Conservation (phyloP, 164 flowering plant species). For the Aristolochia contorta region DNA sequence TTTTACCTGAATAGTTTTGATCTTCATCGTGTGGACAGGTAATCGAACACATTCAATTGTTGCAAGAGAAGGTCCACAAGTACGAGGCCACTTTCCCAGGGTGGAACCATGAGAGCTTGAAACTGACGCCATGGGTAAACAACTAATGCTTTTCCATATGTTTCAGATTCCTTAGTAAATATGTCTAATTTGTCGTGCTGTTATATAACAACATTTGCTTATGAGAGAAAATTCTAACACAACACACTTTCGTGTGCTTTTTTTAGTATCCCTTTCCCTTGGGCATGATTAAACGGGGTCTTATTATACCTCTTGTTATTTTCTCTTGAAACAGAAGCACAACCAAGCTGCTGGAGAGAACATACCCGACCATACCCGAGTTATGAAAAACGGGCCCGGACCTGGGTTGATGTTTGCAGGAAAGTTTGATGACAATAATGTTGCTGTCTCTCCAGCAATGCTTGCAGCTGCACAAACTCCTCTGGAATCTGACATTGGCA, state of each 20-base stretch:
- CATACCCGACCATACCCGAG: constrained; percentile 40
- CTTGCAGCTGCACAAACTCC: constrained; percentile 36
- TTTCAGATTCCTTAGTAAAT: not conserved
- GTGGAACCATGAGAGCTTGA: constrained; percentile 52
- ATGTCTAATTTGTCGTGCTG: not conserved
- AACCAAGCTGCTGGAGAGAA: constrained; percentile 64
- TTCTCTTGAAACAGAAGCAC: constrained; percentile 45
- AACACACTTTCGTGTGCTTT: too few relatives aligned
- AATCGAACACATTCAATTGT: constrained; percentile 64
- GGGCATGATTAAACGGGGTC: too few relatives aligned
- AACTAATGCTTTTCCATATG: constrained; percentile 1
- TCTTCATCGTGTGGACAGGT: constrained; percentile 35
- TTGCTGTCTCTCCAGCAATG: constrained; percentile 31
- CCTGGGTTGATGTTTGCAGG: constrained; percentile 40
- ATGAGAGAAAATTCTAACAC: too few relatives aligned
- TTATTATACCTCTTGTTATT: not conserved
- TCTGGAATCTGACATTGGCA: constrained; percentile 33
- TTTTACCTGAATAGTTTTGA: too few relatives aligned
- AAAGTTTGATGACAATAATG: constrained; percentile 53
- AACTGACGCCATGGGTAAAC: constrained; percentile 63
- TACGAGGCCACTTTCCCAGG: constrained; percentile 58
- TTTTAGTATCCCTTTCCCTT: too few relatives aligned
- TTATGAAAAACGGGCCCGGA: constrained; percentile 42
- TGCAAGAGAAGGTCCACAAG: constrained; percentile 54
- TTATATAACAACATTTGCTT: not conserved